Evolutionary conservation across 495 filamentous ascomycete genomes (phyloP), one percentile per base, ranked within the genome.

Genomic region (Xylaria nigripes): DNA sequence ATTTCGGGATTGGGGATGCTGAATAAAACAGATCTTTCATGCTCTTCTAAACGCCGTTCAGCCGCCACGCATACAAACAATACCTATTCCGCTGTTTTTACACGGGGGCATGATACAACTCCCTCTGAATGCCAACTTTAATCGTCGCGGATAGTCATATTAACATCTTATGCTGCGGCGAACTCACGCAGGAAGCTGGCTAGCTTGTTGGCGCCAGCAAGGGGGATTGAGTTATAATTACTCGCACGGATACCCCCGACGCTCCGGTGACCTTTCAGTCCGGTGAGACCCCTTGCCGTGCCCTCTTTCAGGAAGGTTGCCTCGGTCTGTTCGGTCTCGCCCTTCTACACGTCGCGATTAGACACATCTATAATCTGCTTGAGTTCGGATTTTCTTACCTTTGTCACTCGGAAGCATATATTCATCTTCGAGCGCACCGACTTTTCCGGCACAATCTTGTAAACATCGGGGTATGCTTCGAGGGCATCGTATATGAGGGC

Each of bases 371-470:
- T 18, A 2, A 6, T 40, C 15, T 2, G n/a, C n/a, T n/a, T n/a
- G 32, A 15, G 32, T 2, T 18, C 8, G 15, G 36, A 40, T 3
- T 1, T 2, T 7, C 36, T 40, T 40, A 40, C 68, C 61, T 71
- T 70, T 34, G 51, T 68, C 6, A 89, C 77, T 12, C 87, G 76
- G 71, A 89, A 89, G 72, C 87, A 92, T 45, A 91, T 81, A 67
- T 94, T 93, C 86, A 93, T 92, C 23, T 87, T 71, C 56, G 84
- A 87, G 38, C 89, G 80, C 13, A 80, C 80, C 44, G 65, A 70
- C 67, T 81, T 83, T 32, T 82, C 72, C 1, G 86, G 82, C 4
- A 93, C 85, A 25, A 90, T 77, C 47, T 70, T 65, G 66, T 87
- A 64, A 4, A 61, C 51, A 0, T 77, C 61, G 0, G 81, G 77